Percentiles rank a stretch among this genome's conserved stretches.
Conservation (phyloP, 2,329 filamentous ascomycete species). For the Alternaria gansuensis region DNA sequence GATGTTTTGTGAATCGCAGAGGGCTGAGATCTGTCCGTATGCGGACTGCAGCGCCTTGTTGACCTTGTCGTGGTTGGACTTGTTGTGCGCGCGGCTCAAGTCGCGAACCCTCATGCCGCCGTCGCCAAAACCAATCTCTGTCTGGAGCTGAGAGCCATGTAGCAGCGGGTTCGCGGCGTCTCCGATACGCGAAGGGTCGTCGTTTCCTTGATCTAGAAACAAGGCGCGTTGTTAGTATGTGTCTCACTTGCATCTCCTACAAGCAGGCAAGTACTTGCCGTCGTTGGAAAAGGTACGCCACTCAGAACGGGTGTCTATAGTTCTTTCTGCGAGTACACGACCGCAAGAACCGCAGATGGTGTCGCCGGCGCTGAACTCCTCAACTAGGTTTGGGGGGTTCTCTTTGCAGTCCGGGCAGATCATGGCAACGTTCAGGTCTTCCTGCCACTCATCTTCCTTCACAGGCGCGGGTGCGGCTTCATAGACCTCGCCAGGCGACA, state of each 20-base stretch:
- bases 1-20: constrained; percentile 75
- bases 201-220: constrained; percentile 76
- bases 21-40: constrained; percentile 84
- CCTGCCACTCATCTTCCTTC: constrained; percentile 66
- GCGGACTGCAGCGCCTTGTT: constrained; percentile 83
- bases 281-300: constrained; percentile 99
- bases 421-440: constrained; percentile 86
- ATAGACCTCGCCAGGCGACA: constrained; percentile 58
- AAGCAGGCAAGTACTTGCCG: constrained; percentile 51
- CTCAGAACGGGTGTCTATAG: constrained; percentile 95
- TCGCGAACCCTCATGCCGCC: constrained; percentile 75
- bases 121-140: constrained; percentile 84
- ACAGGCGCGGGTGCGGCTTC: constrained; percentile 49
- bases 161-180: constrained; percentile 90
- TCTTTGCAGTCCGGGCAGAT: constrained; percentile 91
- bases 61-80: constrained; percentile 79
- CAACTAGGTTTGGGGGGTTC: constrained; percentile 87
- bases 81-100: constrained; percentile 83
- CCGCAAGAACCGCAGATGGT: constrained; percentile 93
- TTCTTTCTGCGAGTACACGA: constrained; percentile 86
- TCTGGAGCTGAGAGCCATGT: constrained; percentile 88
- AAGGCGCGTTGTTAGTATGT: constrained; percentile 7
- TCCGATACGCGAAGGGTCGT: constrained; percentile 97
- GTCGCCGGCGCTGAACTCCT: constrained; percentile 91
- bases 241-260: neutral